phyloP scores from a whole-genome alignment of 176 grass and related monocot genomes.

The Guadua angustifolia region DNA sequence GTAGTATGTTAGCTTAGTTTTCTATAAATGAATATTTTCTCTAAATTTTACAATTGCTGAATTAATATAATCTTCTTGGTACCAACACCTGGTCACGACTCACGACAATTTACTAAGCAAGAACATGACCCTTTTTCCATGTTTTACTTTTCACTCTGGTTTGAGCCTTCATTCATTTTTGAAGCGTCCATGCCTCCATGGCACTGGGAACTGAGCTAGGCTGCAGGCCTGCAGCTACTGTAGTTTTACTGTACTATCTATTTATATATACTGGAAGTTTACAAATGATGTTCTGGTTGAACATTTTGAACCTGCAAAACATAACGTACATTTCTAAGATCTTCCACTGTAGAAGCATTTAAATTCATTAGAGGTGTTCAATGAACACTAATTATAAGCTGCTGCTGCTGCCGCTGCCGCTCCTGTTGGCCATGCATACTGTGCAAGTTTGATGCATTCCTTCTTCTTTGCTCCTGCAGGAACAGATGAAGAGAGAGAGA shows the following conservation, averaged over 20 bases:
- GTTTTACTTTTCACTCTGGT: constrained; percentile 3
- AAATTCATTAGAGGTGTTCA: constrained; percentile 41
- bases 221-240: not conserved
- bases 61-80: not conserved
- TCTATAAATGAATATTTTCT: not conserved
- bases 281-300: constrained; percentile 31
- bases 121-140: not conserved
- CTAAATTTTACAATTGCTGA: not conserved
- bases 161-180: constrained; percentile 9
- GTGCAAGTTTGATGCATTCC: constrained; percentile 50
- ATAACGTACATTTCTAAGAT: constrained; percentile 21
- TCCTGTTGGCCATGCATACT: constrained; percentile 8
- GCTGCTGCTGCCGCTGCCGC: not conserved
- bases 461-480: constrained; percentile 57
- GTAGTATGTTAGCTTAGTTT: not conserved
- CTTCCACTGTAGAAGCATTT: constrained; percentile 2
- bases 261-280: constrained; percentile 15
- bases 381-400: constrained; percentile 49
- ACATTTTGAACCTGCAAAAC: constrained; percentile 14
- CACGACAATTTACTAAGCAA: not conserved
- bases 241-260: constrained; percentile 16
- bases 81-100: not conserved
- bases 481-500: not conserved
- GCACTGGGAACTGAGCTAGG: not conserved
- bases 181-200: not conserved